A percentile compares a stretch with the other conserved stretches of the same genome.
Evolutionary conservation across 352 stramenopile species (phyloP).

Genomic region (Phytophthora macrochlamydospora): DNA sequence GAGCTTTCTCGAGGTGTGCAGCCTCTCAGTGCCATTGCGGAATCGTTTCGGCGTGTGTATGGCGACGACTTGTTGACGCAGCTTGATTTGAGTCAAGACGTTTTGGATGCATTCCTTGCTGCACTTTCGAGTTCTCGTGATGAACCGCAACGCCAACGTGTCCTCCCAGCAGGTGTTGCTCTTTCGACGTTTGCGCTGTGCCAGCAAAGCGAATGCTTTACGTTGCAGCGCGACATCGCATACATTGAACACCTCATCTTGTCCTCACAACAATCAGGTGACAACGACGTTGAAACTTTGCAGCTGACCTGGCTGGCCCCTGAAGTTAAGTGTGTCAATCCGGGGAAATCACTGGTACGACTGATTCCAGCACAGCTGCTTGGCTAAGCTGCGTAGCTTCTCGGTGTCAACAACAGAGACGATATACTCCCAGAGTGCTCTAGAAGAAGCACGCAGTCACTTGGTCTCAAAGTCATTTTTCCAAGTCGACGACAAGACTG

Average conservation of each 20-base stretch:
- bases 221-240: slow-evolving; percentile 60
- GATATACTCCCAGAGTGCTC: slow-evolving; percentile 32
- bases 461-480: slow-evolving; percentile 64
- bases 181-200: slow-evolving; percentile 65
- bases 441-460: slow-evolving; percentile 52
- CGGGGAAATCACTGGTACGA: not conserved
- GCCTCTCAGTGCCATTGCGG: slow-evolving; percentile 47
- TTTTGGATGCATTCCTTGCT: slow-evolving; percentile 36
- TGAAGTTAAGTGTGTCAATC: slow-evolving; percentile 10
- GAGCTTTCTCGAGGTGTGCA: slow-evolving; percentile 67
- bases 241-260: slow-evolving; percentile 72
- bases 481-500: slow-evolving; percentile 12
- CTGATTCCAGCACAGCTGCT: slow-evolving; percentile 4
- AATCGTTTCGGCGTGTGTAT: slow-evolving; percentile 75
- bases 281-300: slow-evolving; percentile 20
- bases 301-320: slow-evolving; percentile 37
- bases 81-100: slow-evolving; percentile 48
- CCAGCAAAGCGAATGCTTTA: slow-evolving; percentile 54
- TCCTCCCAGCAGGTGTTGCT: slow-evolving; percentile 34
- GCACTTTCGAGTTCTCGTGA: slow-evolving; percentile 37
- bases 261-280: slow-evolving; percentile 17
- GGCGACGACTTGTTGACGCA: slow-evolving; percentile 46
- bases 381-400: slow-evolving; percentile 46
- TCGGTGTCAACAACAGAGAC: slow-evolving; percentile 20
- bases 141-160: slow-evolving; percentile 36